Evolutionary conservation across 129 eudicot genomes (phyloP), one percentile per base, ranked within the genome.

Genomic region (Flaveria robusta): DNA sequence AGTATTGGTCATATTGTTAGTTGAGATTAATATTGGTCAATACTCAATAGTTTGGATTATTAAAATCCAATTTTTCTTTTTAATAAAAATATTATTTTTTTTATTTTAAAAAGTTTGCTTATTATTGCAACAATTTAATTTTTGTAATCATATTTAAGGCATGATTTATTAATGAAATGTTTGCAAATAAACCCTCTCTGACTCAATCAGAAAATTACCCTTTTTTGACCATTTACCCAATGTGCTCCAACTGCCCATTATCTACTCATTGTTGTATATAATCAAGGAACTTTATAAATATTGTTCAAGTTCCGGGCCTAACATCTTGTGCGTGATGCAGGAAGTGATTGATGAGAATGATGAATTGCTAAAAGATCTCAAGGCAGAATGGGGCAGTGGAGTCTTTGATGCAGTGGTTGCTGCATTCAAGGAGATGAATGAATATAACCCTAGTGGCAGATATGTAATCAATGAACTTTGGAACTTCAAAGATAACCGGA

Each of bases 371-470:
- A 79, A 23, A 31, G 64, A 73, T 55, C 81, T 88, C 2, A 88
- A 78, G 77, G 81, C 77, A 31, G 88, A 88, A 37, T 88, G 93
- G 90, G 93, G 93, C 9, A 31, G 3, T 27, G 80, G 82, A 0
- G 64, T 88, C 18, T 79, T 43, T 64, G 81, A 81, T 37, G 82
- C 88, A 1, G 93, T 88, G 9, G 80, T 78, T 68, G 23, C 77
- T n/a, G 92, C 92, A 8, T 81, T 74, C 20, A 77, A 56, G 20
- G 92, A 88, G 71, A 76, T 88, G 86, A 81, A 88, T 49, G 93
- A 88, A 31, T 85, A 85, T 29, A 88, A 88, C 46, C 85, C 93
- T 0, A 85, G 90, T 72, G 93, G 93, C 4, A 58, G 90, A 23
- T 88, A 88, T 51, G 85, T 81, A 43, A 81, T 85, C 15, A 46